Conservation (phyloP, 768 basidiomycete genomes). For the Boletus reticulatus region DNA sequence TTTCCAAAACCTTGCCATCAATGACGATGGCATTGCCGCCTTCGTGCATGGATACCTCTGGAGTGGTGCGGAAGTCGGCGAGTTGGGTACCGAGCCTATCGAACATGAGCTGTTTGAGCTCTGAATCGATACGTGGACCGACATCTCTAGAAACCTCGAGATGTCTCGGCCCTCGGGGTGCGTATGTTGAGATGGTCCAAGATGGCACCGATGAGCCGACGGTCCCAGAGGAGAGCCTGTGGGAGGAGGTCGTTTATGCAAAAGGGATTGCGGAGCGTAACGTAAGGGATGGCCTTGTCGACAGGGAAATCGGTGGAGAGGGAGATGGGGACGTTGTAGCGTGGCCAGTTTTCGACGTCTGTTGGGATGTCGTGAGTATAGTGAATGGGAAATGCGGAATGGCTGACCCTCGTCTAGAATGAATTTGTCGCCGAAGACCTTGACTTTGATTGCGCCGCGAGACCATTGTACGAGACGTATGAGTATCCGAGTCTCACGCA, state of each 20-base stretch:
- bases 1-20: conserved; percentile 87
- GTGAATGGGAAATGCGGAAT: not conserved
- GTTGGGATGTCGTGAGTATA: conserved; percentile 2
- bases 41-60: conserved; percentile 80
- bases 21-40: conserved; percentile 92
- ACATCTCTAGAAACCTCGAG: conserved; percentile 93
- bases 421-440: conserved; percentile 99
- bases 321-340: conserved; percentile 95
- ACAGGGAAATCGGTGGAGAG: conserved; percentile 98
- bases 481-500: conserved; percentile 94
- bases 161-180: conserved; percentile 76
- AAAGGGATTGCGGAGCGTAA: conserved; percentile 86
- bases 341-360: conserved; percentile 98
- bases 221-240: conserved; percentile 98
- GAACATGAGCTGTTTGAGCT: conserved; percentile 72
- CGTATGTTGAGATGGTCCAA: conserved; percentile 92
- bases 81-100: conserved; percentile 74
- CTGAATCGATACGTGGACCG: conserved; percentile 80
- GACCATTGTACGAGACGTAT: conserved; percentile 85
- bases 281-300: conserved; percentile 91
- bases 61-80: conserved; percentile 67
- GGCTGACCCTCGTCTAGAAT: conserved; percentile 90
- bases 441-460: conserved; percentile 83
- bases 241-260: conserved; percentile 94
- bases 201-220: conserved; percentile 87